Percentiles rank a stretch among this genome's conserved stretches.
Evolutionary conservation across 177 flowering plant genomes (phyloP).

Genomic region (Vitis hybrid): DNA sequence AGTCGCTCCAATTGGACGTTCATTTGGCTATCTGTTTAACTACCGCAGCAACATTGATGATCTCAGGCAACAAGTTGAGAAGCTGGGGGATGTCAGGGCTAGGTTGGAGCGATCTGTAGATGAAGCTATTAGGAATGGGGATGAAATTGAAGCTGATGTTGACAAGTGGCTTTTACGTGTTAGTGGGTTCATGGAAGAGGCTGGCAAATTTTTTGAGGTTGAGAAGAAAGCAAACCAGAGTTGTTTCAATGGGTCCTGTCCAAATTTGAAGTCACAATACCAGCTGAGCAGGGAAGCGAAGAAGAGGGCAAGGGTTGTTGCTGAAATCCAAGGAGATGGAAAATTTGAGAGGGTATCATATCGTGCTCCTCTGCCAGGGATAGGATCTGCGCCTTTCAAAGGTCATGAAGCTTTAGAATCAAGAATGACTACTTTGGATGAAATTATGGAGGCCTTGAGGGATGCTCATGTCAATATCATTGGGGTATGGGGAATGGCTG

Average conservation of each 20-base stretch:
- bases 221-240: background rate
- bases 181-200: background rate
- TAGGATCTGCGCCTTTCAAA: no score
- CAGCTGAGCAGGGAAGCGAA: background rate
- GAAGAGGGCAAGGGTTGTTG: background rate
- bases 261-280: background rate
- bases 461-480: background rate
- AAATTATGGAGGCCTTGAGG: no score
- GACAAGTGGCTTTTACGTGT: background rate
- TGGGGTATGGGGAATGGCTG: slow-evolving; percentile 10
- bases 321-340: background rate
- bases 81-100: background rate
- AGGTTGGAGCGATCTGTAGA: background rate
- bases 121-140: slow-evolving; percentile 1
- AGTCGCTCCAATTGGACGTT: background rate
- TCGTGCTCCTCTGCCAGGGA: background rate
- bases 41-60: no score
- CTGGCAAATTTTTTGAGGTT: background rate
- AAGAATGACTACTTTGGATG: background rate
- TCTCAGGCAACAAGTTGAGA: no score
- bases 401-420: no score
- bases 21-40: no score
- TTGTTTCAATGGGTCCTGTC: background rate
- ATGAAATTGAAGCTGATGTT: background rate
- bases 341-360: background rate